These are phyloP conservation scores for Orbilia blumenaviensis DNA, from an alignment of 2,329 filamentous ascomycete genomes.

Conservation along the genomic window DNA sequence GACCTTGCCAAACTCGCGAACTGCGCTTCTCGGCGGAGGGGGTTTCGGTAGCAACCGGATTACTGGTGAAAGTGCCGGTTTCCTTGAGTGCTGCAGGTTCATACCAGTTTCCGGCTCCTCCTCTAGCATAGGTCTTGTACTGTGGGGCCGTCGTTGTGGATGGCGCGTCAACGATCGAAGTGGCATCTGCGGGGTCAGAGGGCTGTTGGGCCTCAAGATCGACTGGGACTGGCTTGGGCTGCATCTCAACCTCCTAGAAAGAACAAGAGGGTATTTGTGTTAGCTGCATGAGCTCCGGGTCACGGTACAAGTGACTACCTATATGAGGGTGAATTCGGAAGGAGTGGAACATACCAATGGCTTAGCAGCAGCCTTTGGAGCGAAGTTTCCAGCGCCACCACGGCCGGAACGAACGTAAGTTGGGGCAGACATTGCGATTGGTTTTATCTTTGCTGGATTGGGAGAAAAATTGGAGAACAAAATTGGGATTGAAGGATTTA, in stretches of 20 bases:
- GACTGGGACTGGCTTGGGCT: conserved; percentile 14
- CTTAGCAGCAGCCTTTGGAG: conserved; percentile 42
- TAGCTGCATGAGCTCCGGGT: not conserved
- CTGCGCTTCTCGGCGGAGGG: conserved; percentile 34
- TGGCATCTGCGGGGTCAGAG: conserved; percentile 33
- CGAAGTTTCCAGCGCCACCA: conserved; percentile 50
- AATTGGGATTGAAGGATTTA: not conserved
- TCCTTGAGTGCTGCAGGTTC: conserved; percentile 49
- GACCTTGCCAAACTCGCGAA: conserved; percentile 51
- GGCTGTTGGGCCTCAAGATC: conserved; percentile 41
- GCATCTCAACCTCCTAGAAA: conserved; percentile 47
- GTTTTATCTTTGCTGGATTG: not conserved
- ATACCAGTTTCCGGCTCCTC: conserved; percentile 51
- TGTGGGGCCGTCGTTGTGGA: conserved; percentile 26
- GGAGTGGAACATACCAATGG: conserved; percentile 26
- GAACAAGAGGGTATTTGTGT: not conserved
- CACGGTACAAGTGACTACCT: not conserved
- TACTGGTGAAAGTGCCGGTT: conserved; percentile 38
- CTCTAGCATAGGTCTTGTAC: conserved; percentile 51
- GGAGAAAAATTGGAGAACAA: not conserved
- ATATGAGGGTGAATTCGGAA: not conserved
- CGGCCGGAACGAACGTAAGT: conserved; percentile 52
- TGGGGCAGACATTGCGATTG: conserved; percentile 41
- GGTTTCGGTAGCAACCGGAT: not conserved
- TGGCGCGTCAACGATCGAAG: conserved; percentile 15